Base-by-base conservation (phyloP, 306 rosid genomes). In the Cicer judaicum region DNA sequence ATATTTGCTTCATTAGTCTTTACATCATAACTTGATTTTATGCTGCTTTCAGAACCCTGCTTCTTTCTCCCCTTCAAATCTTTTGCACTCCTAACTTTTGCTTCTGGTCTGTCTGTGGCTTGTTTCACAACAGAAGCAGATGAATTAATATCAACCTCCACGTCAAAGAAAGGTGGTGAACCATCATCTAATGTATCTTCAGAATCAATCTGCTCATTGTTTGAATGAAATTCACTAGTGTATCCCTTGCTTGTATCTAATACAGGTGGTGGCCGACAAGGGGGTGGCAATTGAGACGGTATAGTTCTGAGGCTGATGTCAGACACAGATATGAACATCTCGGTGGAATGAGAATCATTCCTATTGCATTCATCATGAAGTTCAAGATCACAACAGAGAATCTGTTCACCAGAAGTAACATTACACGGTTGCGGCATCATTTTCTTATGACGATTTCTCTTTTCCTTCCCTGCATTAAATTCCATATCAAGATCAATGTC, bases 281-380 rank as follows among this genome's bases (percentile, higher is more conserved):
- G 99, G 10, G 99, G 99, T n/a, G 97, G 97, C 81, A 94, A 79
- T 43, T 73, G 85, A 57, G 89, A 87, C 38, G 97, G 96, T 76
- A 66, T 83, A 41, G 97, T 94, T 83, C 92, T 87, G 59, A 94
- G 99, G 77, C 83, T 88, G 75, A 94, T 88, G 49, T 88, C 93
- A 52, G 97, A 78, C 67, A 94, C 83, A 50, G 92, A 79, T 65
- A 91, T 29, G 68, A 94, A 94, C 9, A 46, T 68, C 85, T 78
- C 88, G 47, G 66, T 38, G 21, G 85, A 73, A 69, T 29, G 70
- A 81, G 88, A 88, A 72, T 64, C 84, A 78, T 68, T 65, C 79
- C 72, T 59, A 42, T 68, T 65, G 79, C 68, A 62, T 79, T 72
- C 86, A 65, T 81, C 70, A 8, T 74, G 85, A 68, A 75, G 75